Conservation (phyloP, 2,329 filamentous ascomycete genomes). For the Fusarium penzigii region DNA sequence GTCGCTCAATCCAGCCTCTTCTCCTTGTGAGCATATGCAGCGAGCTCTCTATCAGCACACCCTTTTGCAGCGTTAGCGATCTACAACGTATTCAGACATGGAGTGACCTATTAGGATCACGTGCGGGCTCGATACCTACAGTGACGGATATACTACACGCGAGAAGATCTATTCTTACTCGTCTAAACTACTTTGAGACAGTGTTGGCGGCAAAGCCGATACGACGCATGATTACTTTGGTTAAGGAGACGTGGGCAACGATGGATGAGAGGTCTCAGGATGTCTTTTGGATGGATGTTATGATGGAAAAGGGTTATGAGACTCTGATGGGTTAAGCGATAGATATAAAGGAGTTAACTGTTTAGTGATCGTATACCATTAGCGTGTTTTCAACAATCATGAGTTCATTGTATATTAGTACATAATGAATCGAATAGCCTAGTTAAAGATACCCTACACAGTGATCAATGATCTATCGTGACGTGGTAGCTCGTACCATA, state of each 20-base stretch:
- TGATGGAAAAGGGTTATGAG: slow-evolving; percentile 32
- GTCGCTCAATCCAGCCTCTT: slow-evolving; percentile 46
- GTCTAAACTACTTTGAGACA: slow-evolving; percentile 21
- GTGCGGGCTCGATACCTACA: slow-evolving; percentile 12
- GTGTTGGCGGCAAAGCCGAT: slow-evolving; percentile 27
- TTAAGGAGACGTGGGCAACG: slow-evolving; percentile 22
- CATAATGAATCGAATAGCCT: too few species aligned
- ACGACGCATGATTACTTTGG: slow-evolving; percentile 18
- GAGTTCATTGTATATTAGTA: too few species aligned
- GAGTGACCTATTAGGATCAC: not conserved
- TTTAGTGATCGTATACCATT: too few species aligned
- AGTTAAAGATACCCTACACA: too few species aligned
- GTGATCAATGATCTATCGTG: too few species aligned
- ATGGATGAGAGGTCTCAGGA: slow-evolving; percentile 38
- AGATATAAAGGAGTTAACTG: too few species aligned
- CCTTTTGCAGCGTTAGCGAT: slow-evolving; percentile 3
- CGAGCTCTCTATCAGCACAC: slow-evolving; percentile 41
- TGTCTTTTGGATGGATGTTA: slow-evolving; percentile 48
- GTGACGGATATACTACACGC: slow-evolving; percentile 17
- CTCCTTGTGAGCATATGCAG: slow-evolving; percentile 45
- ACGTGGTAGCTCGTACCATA: too few species aligned
- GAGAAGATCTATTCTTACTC: slow-evolving; percentile 14
- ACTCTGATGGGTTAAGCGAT: slow-evolving; percentile 27
- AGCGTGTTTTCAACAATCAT: too few species aligned
- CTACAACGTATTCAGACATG: not conserved